Percentiles rank a stretch among this genome's conserved stretches.
Evolutionary conservation across 2,329 filamentous ascomycete genomes (phyloP).

Genomic region (Colletotrichum truncatum): DNA sequence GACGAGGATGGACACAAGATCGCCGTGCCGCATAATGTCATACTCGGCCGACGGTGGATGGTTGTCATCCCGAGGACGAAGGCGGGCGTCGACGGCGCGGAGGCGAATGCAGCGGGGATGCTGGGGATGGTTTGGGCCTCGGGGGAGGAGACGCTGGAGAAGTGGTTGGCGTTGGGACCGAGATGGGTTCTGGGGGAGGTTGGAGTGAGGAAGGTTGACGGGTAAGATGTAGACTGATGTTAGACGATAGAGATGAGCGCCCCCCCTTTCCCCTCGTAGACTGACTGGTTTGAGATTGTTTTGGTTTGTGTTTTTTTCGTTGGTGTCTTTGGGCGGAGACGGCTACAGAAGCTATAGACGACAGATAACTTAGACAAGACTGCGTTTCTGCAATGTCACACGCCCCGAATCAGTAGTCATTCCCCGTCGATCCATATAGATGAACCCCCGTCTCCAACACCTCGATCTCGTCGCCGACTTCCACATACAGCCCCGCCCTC

Average conservation of each 20-base stretch:
- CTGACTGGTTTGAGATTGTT: too few relatives aligned
- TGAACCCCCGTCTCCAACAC: constrained; percentile 38
- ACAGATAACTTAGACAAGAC: too few relatives aligned
- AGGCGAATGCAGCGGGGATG: constrained; percentile 57
- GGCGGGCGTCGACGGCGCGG: constrained; percentile 44
- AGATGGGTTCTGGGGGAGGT: constrained; percentile 45
- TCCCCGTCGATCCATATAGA: constrained; percentile 37
- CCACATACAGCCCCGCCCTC: constrained; percentile 26
- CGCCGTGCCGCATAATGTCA: constrained; percentile 53
- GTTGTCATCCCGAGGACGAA: constrained; percentile 55
- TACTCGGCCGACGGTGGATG: constrained; percentile 53
- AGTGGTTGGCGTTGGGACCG: constrained; percentile 48
- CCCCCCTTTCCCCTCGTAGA: too few relatives aligned
- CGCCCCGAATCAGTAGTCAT: too few relatives aligned
- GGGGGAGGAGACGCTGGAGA: constrained; percentile 30
- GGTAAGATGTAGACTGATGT: background rate
- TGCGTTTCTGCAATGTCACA: too few relatives aligned
- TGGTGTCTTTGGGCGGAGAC: too few relatives aligned
- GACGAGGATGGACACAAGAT: constrained; percentile 7
- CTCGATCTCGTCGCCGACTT: constrained; percentile 39
- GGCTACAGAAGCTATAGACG: too few relatives aligned
- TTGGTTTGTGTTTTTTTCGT: too few relatives aligned
- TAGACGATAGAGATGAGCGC: background rate
- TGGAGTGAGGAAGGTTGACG: constrained; percentile 39
- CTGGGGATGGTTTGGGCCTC: constrained; percentile 52